Base-by-base conservation (phyloP, 2,329 filamentous ascomycete genomes). In the Orbilia ellipsospora region DNA sequence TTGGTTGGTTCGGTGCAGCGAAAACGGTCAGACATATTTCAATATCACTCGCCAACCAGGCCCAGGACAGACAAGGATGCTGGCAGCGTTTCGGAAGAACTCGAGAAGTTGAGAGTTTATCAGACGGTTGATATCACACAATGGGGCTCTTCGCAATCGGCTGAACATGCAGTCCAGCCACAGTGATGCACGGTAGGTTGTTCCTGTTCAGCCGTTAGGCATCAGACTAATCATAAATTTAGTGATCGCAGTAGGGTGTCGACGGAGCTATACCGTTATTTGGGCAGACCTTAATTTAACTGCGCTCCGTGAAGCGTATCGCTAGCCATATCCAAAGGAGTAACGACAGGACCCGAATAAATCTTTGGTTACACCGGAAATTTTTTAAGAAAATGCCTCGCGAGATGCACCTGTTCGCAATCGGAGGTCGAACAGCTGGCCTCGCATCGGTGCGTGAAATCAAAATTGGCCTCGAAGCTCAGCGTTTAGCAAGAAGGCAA, bases 381-480 rank as follows among this genome's bases (percentile, higher is more conserved):
- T 59, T 72, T 59, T 48, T 16, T 12, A 20, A 44, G 40, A n/a
- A 59, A 57, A 64, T 65, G 20, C 54, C 60, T 57, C 45, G 50
- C 31, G 31, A 36, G 15, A 56, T 73, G 69, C 69, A 62, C 26
- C 1, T 36, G n/a, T 28, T 73, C 61, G 62, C 69, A 62, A 36
- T 66, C 69, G 69, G 61, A 66, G 12, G 10, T 8, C 4, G 60
- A 61, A 50, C 51, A 72, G 67, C 50, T 62, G 51, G 50, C 28
- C 55, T 28, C 57, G 56, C 65, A 69, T 20, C 8, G 13, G 13
- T 13, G 18, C 1, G 23, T 20, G 13, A 45, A 44, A 48, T 45
- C 6, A 26, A 2, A 1, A 36, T 6, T 36, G 31, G 10, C 31
- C 31, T 36, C 31, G 31, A 7, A 36, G 31, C 31, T 36, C 31